Conservation (phyloP, 1,139 yeast genomes). For the Suhomyces ambrosiae region DNA sequence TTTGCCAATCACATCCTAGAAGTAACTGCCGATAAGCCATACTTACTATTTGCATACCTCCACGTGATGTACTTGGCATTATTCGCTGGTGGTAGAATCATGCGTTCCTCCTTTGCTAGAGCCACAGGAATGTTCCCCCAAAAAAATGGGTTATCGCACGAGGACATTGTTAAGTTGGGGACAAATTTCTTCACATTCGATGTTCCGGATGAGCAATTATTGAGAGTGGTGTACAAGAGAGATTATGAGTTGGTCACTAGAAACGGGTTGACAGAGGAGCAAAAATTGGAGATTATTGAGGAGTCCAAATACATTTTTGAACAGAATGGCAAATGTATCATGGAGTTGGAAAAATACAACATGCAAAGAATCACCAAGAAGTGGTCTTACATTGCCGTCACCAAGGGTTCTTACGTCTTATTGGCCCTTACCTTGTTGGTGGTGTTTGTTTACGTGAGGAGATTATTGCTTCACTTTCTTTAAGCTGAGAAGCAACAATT, state of each 20-base stretch:
- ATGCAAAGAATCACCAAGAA: slow-evolving; percentile 55
- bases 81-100: slow-evolving; percentile 82
- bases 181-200: slow-evolving; percentile 75
- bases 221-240: slow-evolving; percentile 68
- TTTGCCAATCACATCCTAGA: slow-evolving; percentile 62
- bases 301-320: slow-evolving; percentile 69
- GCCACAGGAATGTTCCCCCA: slow-evolving; percentile 78
- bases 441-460: slow-evolving; percentile 31
- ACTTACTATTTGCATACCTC: slow-evolving; percentile 75
- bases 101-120: slow-evolving; percentile 66
- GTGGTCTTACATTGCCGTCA: slow-evolving; percentile 56
- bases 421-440: slow-evolving; percentile 28
- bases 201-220: slow-evolving; percentile 65
- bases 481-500: too few species aligned
- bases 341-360: slow-evolving; percentile 69
- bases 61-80: slow-evolving; percentile 85
- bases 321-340: slow-evolving; percentile 60
- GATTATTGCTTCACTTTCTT: slow-evolving; percentile 22
- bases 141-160: slow-evolving; percentile 61
- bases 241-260: slow-evolving; percentile 79
- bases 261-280: slow-evolving; percentile 62
- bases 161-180: slow-evolving; percentile 61
- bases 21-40: slow-evolving; percentile 63
- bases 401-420: slow-evolving; percentile 48
- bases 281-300: slow-evolving; percentile 68